Evolutionary conservation across 441 rosid species (phyloP).

Genomic region (Aleurites moluccanus): DNA sequence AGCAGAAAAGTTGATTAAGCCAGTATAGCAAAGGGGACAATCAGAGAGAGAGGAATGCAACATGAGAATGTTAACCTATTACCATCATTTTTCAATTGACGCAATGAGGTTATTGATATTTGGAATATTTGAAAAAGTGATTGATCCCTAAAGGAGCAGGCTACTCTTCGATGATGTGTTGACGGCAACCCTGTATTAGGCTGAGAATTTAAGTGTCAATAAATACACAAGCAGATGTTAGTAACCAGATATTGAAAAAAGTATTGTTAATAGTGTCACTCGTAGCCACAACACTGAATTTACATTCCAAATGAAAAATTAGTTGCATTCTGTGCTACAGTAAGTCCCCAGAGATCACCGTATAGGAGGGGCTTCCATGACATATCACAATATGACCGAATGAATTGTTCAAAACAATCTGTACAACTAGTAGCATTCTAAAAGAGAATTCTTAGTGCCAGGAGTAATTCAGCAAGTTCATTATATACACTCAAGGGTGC

Average conservation of each 20-base stretch:
- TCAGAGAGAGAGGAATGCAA: neutral
- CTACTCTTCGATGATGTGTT: slow-evolving; percentile 88
- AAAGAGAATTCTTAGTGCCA: neutral
- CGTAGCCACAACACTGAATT: neutral
- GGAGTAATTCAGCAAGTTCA: neutral
- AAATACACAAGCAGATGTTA: slow-evolving; percentile 29
- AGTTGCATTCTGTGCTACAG: neutral
- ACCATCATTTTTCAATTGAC: slow-evolving; percentile 95
- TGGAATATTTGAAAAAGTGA: slow-evolving; percentile 92
- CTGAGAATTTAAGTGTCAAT: slow-evolving; percentile 44
- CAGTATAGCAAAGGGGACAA: neutral
- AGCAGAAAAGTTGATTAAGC: neutral
- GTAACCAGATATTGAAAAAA: slow-evolving; percentile 7
- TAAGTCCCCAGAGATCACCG: neutral
- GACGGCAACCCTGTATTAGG: slow-evolving; percentile 81
- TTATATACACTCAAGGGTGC: neutral
- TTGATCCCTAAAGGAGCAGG: slow-evolving; percentile 93
- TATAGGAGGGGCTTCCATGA: neutral
- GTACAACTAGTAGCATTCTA: neutral
- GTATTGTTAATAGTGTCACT: neutral
- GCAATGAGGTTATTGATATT: slow-evolving; percentile 84
- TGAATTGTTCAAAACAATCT: neutral
- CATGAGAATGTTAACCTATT: slow-evolving; percentile 25
- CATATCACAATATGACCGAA: neutral
- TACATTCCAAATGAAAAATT: neutral